Base-by-base conservation (phyloP, 768 basidiomycete species). In the Boletellus sp. region DNA sequence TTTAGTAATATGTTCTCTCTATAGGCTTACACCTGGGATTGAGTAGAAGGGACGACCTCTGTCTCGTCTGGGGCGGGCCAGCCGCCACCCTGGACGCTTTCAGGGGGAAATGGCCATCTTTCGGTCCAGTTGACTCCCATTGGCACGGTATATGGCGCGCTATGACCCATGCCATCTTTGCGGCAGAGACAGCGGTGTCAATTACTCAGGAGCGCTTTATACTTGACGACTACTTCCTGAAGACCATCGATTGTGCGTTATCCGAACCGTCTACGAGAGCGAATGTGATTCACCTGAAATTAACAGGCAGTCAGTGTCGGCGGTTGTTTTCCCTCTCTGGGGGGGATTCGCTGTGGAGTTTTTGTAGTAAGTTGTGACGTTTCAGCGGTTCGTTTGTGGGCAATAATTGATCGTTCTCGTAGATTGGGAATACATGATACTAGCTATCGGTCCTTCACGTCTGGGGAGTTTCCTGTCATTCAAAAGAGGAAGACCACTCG, bases 361-460 rank as follows among this genome's bases (percentile, higher is more conserved):
- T 39, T 44, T 53, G 50, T 17, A 71, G 70, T 71, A 42, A 54
- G 70, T 55, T 19, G n/a, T n/a, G 37, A 28, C 10, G 12, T 36
- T 33, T 3, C 22, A 13, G 12, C 1, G 31, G 31, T 1, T 41
- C 23, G 6, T 48, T 40, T 9, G 3, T 22, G 1, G 6, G 19
- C 6, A 23, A 19, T 17, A 15, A 33, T 11, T 13, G 19, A 16
- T 17, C 38, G 12, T 44, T 26, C 3, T 35, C 41, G 15, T 28
- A 62, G 63, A 59, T 32, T 62, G 56, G 60, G 42, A 52, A 37
- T 59, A 50, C 34, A 52, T 56, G 58, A 19, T 53, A 9, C 32
- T 52, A 15, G 43, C 6, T 19, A 42, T 52, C 8, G 2, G 32
- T 11, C 53, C 48, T 36, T 51, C 31, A 3, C 24, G 32, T 37